Evolutionary conservation across 2,329 filamentous ascomycete species (phyloP).

Genomic region (Eurotiales sp.): DNA sequence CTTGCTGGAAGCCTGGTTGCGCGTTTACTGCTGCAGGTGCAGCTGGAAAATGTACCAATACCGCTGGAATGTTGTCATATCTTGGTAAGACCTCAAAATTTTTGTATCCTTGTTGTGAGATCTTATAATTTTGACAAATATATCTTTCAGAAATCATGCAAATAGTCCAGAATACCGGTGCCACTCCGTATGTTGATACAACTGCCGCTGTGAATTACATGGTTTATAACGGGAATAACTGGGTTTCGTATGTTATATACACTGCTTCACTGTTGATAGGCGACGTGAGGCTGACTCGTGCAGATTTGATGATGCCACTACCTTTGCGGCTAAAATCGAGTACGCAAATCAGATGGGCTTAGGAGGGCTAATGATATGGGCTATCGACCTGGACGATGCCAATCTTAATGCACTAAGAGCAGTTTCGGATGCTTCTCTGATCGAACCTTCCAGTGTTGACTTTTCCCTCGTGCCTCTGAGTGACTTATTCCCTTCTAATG

Average conservation of each 20-base stretch:
- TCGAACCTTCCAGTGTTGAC: background rate
- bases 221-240: constrained; percentile 18
- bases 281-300: too few species aligned
- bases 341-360: constrained; percentile 30
- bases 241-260: constrained; percentile 22
- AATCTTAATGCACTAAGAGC: background rate
- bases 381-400: constrained; percentile 2
- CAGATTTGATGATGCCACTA: constrained; percentile 32
- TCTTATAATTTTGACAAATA: background rate
- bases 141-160: constrained; percentile 23
- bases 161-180: constrained; percentile 18
- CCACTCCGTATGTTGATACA: constrained; percentile 15
- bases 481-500: background rate
- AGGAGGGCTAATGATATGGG: constrained; percentile 26
- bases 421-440: background rate
- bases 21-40: constrained; percentile 17
- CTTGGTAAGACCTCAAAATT: too few species aligned
- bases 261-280: too few species aligned
- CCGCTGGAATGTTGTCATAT: constrained; percentile 18
- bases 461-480: background rate
- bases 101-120: too few species aligned
- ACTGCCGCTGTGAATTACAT: constrained; percentile 19
- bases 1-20: constrained; percentile 21
- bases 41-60: constrained; percentile 19
- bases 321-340: constrained; percentile 32